phyloP scores from a whole-genome alignment of 106 monocot species.

The Dactylorhiza incarnata region DNA sequence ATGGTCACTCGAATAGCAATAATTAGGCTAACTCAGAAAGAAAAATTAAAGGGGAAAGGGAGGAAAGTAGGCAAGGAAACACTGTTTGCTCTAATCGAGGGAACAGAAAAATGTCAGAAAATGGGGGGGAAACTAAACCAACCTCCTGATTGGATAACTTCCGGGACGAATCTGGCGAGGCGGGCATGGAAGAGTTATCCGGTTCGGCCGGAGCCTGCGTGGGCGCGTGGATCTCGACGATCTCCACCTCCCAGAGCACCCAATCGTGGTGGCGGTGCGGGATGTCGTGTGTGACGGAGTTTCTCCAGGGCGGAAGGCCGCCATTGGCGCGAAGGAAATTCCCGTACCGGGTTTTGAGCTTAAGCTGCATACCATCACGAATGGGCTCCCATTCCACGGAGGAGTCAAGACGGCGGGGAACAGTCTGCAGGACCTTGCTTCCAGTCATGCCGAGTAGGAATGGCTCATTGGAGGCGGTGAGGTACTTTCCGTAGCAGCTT shows the following conservation, averaged over 20 bases:
- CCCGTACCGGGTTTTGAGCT: slow-evolving; percentile 23
- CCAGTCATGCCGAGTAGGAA: slow-evolving; percentile 80
- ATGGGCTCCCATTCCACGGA: slow-evolving; percentile 95
- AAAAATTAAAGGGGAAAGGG: neutral
- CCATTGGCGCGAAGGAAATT: slow-evolving; percentile 61
- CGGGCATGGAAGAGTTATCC: neutral
- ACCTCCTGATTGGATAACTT: slow-evolving; percentile 16
- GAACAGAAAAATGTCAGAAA: neutral
- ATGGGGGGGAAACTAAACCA: neutral
- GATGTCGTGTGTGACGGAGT: slow-evolving; percentile 86
- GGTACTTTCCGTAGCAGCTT: slow-evolving; percentile 56
- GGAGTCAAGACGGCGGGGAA: slow-evolving; percentile 57
- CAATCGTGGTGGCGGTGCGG: slow-evolving; percentile 89
- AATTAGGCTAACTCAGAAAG: neutral
- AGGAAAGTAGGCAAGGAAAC: neutral
- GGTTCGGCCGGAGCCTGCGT: neutral
- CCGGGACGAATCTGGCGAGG: neutral
- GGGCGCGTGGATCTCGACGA: slow-evolving; percentile 22
- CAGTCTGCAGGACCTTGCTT: slow-evolving; percentile 61
- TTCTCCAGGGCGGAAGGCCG: slow-evolving; percentile 78
- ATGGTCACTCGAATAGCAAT: neutral
- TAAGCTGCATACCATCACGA: slow-evolving; percentile 43
- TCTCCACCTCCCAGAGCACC: slow-evolving; percentile 58
- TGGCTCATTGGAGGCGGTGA: slow-evolving; percentile 78
- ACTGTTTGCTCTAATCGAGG: neutral